phyloP scores from a whole-genome alignment of 1,284 basidiomycete genomes.

The Anthracocystis walkeri region DNA sequence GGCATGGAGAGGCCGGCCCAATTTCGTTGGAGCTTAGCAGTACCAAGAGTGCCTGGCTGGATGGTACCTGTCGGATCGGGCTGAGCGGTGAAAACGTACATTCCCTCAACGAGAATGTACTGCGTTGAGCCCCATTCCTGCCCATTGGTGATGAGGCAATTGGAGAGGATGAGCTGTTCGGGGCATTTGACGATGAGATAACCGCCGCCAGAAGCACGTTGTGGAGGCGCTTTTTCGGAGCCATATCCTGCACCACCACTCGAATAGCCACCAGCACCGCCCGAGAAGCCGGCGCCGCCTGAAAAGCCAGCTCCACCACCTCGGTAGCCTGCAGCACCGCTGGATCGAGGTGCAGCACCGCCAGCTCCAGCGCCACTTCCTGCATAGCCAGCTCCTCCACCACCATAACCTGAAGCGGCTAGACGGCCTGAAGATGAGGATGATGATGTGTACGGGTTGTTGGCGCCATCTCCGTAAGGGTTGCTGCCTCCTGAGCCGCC shows the following conservation, averaged over 20 bases:
- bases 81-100: conserved; percentile 63
- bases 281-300: conserved; percentile 17
- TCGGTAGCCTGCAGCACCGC: conserved; percentile 33
- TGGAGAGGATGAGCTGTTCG: conserved; percentile 55
- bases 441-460: conserved; percentile 32
- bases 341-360: conserved; percentile 23
- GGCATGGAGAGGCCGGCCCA: conserved; percentile 65
- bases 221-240: conserved; percentile 31
- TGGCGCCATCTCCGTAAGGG: conserved; percentile 39
- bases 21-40: conserved; percentile 60
- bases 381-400: conserved; percentile 28
- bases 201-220: conserved; percentile 19
- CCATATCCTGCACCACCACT: conserved; percentile 20
- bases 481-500: conserved; percentile 30
- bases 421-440: conserved; percentile 24
- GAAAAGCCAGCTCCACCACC: conserved; percentile 32
- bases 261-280: conserved; percentile 1
- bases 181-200: conserved; percentile 60
- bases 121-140: conserved; percentile 66
- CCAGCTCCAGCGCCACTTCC: conserved; percentile 20
- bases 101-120: conserved; percentile 64
- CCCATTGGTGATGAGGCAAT: conserved; percentile 63
- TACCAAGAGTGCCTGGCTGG: conserved; percentile 59
- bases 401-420: conserved; percentile 31
- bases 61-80: conserved; percentile 57